Evolutionary conservation across 805 yeast species (phyloP), one percentile per base, ranked within the genome.

Genomic region (Saccharomyces mikatae): DNA sequence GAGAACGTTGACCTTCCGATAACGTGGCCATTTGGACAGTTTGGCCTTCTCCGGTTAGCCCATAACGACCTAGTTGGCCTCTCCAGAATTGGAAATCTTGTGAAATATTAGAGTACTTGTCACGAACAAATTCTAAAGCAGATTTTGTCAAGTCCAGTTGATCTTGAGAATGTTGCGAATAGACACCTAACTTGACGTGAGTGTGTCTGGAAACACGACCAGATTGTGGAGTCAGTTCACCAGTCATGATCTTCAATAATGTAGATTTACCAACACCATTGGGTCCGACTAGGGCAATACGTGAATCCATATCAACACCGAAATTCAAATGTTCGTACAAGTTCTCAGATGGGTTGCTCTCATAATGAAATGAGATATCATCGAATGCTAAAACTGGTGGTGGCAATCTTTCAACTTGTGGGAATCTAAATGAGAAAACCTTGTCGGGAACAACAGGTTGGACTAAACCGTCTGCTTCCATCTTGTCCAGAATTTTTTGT

Each of bases 31-130:
- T 94, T 72, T 89, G 91, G 47, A 97, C 88, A 54, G 98, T 94
- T 80, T 94, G 99, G 60, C 92, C 95, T 77, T 94, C 98, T 77
- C 99, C 99, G 59, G 98, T 92, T 68, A 94, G 82, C 76, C 99
- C 99, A 69, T 87, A 94, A 76, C 97, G 88, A 69, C 99, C 99
- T 66, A 94, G 80, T 77, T 92, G 98, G 65, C 87, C 89, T 80
- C 99, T 89, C 95, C 95, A 87, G 82, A 90, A 94, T 80, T 94
- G 98, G 86, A 84, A 91, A 77, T 94, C 99, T 77, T 94, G 97
- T 26, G 98, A 92, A 63, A 92, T 81, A 64, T 79, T 71, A 44
- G 96, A 76, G 77, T 89, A 92, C 73, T 88, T 89, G 75, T 90
- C 96, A 75, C 98, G 89, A 62, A 94, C 97, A 68, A 94, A 94